Evolutionary conservation across 2,329 filamentous ascomycete genomes (phyloP).

Genomic region (Domatiomyces globalis): DNA sequence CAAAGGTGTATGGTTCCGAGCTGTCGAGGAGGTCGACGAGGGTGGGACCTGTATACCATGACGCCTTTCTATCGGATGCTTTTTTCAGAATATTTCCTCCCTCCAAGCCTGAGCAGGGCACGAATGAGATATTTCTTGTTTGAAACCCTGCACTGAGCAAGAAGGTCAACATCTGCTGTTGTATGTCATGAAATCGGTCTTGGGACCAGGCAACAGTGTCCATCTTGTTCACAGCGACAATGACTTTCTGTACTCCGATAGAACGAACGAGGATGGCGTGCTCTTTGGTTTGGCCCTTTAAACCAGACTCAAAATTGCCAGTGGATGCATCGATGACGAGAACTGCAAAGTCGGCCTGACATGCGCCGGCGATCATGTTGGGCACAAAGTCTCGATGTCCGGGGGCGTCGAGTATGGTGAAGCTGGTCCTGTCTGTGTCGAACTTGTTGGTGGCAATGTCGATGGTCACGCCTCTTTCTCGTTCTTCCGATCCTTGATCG

Average conservation of each 20-base stretch:
- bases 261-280: slow-evolving; percentile 81
- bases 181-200: slow-evolving; percentile 71
- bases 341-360: slow-evolving; percentile 89
- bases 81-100: slow-evolving; percentile 64
- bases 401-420: slow-evolving; percentile 90
- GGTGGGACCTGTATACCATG: slow-evolving; percentile 71
- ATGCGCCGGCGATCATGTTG: slow-evolving; percentile 96
- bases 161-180: slow-evolving; percentile 69
- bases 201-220: slow-evolving; percentile 75
- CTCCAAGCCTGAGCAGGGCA: slow-evolving; percentile 77
- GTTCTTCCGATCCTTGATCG: slow-evolving; percentile 80
- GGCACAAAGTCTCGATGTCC: slow-evolving; percentile 93
- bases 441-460: slow-evolving; percentile 94
- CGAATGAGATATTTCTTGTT: slow-evolving; percentile 64
- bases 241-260: slow-evolving; percentile 73
- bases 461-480: slow-evolving; percentile 81
- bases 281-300: slow-evolving; percentile 88
- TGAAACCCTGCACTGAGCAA: slow-evolving; percentile 70
- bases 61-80: slow-evolving; percentile 34
- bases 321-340: slow-evolving; percentile 83
- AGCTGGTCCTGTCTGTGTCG: slow-evolving; percentile 70
- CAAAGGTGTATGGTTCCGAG: slow-evolving; percentile 58
- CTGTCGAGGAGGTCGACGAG: slow-evolving; percentile 72
- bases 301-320: slow-evolving; percentile 82
- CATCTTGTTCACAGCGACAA: slow-evolving; percentile 92